Evolutionary conservation across 140 eudicot species (phyloP).

Genomic region (Stevia rebaudiana): DNA sequence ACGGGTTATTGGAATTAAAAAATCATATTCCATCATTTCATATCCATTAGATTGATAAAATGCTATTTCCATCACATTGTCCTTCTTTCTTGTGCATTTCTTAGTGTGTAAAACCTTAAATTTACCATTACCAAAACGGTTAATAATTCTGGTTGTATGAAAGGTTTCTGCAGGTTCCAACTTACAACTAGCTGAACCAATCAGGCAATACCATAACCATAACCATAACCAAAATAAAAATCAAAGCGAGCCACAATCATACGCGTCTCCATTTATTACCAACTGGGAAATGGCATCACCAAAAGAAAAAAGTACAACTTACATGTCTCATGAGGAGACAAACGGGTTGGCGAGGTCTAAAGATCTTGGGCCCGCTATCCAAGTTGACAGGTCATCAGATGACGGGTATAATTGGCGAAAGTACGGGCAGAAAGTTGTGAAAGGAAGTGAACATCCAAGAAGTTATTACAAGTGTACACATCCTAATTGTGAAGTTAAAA

Average conservation of each 20-base stretch:
- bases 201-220: conserved; percentile 28
- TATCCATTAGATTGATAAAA: neutral
- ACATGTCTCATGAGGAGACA: conserved; percentile 33
- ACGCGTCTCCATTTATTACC: conserved; percentile 41
- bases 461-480: conserved; percentile 97
- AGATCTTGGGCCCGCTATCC: conserved; percentile 45
- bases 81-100: neutral
- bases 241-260: conserved; percentile 34
- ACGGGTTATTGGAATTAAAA: neutral
- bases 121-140: too few species aligned
- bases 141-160: conserved; percentile 25
- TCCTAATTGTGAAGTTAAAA: conserved; percentile 92
- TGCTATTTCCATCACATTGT: neutral
- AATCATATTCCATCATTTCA: neutral
- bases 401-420: conserved; percentile 99
- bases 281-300: conserved; percentile 44
- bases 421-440: conserved; percentile 96
- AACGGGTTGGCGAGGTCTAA: conserved; percentile 42
- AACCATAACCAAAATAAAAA: neutral
- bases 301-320: conserved; percentile 32
- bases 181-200: conserved; percentile 38
- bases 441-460: conserved; percentile 97
- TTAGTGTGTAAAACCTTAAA: too few species aligned
- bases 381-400: conserved; percentile 70
- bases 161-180: conserved; percentile 54